Conservation (phyloP, 108 stramenopile genomes). For the Cyclostephanos tholiformis region DNA sequence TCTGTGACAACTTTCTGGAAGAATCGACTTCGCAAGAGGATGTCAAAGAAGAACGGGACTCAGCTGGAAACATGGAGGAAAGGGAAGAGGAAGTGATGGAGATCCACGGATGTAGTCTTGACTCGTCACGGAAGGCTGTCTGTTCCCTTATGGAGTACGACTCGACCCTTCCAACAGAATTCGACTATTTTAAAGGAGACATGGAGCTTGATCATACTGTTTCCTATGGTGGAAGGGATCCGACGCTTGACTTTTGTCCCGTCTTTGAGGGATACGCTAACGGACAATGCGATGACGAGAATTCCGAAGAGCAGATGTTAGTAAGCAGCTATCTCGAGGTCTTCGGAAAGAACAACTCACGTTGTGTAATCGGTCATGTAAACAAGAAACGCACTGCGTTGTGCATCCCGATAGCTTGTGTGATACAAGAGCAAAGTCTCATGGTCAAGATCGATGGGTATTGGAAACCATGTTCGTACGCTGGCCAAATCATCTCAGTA, state of each 20-base stretch:
- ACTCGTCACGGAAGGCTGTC: slow-evolving; percentile 76
- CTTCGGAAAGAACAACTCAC: slow-evolving; percentile 72
- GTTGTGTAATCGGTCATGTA: slow-evolving; percentile 69
- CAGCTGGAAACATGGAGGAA: slow-evolving; percentile 1
- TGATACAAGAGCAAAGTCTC: slow-evolving; percentile 71
- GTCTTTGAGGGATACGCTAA: slow-evolving; percentile 73
- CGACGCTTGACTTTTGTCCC: slow-evolving; percentile 81
- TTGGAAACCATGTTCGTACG: slow-evolving; percentile 68
- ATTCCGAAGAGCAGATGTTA: slow-evolving; percentile 43
- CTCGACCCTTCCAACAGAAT: slow-evolving; percentile 63
- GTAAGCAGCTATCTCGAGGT: slow-evolving; percentile 56
- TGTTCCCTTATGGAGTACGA: slow-evolving; percentile 78
- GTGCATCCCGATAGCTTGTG: slow-evolving; percentile 82
- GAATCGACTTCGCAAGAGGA: slow-evolving; percentile 1
- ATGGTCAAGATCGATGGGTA: slow-evolving; percentile 66
- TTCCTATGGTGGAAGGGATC: slow-evolving; percentile 69
- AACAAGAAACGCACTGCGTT: slow-evolving; percentile 52
- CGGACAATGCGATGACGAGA: slow-evolving; percentile 57
- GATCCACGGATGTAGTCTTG: slow-evolving; percentile 78
- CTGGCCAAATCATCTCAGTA: slow-evolving; percentile 60
- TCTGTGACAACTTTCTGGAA: slow-evolving; percentile 62
- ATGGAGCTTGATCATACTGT: slow-evolving; percentile 46
- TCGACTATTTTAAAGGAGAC: slow-evolving; percentile 67
- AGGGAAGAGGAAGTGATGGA: slow-evolving; percentile 34
- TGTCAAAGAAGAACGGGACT: slow-evolving; percentile 1